Evolutionary conservation across 2,329 filamentous ascomycete genomes (phyloP).

Genomic region (Aspergillus luchuensis): DNA sequence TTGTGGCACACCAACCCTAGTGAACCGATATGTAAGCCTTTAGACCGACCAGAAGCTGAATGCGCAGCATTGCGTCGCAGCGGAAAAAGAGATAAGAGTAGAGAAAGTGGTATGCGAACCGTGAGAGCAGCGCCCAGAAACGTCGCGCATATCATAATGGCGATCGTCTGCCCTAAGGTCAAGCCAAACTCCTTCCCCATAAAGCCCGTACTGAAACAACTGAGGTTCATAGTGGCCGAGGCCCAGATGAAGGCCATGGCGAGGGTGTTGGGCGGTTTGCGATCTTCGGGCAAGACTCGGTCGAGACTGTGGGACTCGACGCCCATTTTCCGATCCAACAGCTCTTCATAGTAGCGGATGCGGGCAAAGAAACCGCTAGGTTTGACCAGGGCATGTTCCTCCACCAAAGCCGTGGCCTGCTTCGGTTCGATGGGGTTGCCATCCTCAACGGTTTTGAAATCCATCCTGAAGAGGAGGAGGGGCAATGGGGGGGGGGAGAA

Average conservation of each 20-base stretch:
- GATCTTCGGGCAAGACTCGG: constrained; percentile 45
- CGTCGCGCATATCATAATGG: constrained; percentile 51
- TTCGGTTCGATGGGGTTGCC: constrained; percentile 19
- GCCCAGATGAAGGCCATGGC: constrained; percentile 58
- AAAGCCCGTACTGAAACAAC: constrained; percentile 56
- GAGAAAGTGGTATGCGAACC: constrained; percentile 12
- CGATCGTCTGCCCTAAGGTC: constrained; percentile 47
- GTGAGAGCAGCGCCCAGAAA: constrained; percentile 45
- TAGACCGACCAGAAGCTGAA: not conserved
- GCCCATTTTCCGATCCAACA: constrained; percentile 51
- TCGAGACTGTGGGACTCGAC: constrained; percentile 53
- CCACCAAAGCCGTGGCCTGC: constrained; percentile 16
- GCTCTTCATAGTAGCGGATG: constrained; percentile 45
- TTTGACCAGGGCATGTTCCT: constrained; percentile 16
- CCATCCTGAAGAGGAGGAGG: constrained; percentile 4
- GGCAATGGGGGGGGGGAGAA: too few species aligned
- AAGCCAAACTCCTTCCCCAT: constrained; percentile 54
- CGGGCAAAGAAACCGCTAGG: constrained; percentile 21
- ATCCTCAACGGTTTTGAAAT: constrained; percentile 11
- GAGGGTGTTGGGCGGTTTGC: constrained; percentile 41
- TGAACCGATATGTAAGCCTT: constrained; percentile 8
- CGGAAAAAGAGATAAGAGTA: not conserved
- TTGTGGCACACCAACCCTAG: constrained; percentile 53
- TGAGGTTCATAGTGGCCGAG: constrained; percentile 54
- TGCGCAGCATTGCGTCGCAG: not conserved